Base-by-base conservation (phyloP, 345 rosid genomes). In the Dipteronia dyeriana region DNA sequence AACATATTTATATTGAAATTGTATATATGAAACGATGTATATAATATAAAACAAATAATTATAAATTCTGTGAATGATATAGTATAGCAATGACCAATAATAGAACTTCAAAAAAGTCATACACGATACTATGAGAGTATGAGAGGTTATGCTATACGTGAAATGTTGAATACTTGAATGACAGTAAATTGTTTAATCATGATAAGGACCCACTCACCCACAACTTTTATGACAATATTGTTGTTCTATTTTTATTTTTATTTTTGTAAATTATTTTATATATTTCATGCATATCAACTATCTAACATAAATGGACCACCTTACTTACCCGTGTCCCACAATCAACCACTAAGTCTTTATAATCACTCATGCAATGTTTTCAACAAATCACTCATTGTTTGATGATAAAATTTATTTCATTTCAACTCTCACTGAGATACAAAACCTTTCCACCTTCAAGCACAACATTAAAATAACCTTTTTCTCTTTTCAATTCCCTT, bases 271-370 rank as follows among this genome's bases (percentile, higher is more conserved):
- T 16, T 7, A 19, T 0, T 56, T 2, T n/a, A 12, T 56, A 56
- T 56, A 19, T 56, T 56, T 71, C 64, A 71, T 51, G 66, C 66
- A 38, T 34, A 3, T 65, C 57, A 29, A 60, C 41, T 70, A 53
- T 25, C 53, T 57, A 57, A 56, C 49, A 38, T 13, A 54, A 56
- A 9, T 71, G 75, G 75, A 71, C 75, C 75, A 71, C 65, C 75
- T 5, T 38, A 34, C 38, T 34, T 34, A 34, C 38, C 4, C 38
- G 4, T 34, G 74, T 13, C 66, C 66, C 66, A 13, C 17, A 72
- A 70, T 20, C 22, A 71, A 71, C 56, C 23, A 66, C 45, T 6
- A 38, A 38, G 22, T 9, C 62, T 53, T 54, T 38, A 70, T 53
- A 26, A 70, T 70, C 61, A 51, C 45, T 9, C 41, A 17, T 70